Percentiles rank a stretch among this genome's conserved stretches.
These are phyloP conservation scores for Perkinsus chesapeaki DNA, from an alignment of 169 alveolate genomes.

Conservation along the genomic window DNA sequence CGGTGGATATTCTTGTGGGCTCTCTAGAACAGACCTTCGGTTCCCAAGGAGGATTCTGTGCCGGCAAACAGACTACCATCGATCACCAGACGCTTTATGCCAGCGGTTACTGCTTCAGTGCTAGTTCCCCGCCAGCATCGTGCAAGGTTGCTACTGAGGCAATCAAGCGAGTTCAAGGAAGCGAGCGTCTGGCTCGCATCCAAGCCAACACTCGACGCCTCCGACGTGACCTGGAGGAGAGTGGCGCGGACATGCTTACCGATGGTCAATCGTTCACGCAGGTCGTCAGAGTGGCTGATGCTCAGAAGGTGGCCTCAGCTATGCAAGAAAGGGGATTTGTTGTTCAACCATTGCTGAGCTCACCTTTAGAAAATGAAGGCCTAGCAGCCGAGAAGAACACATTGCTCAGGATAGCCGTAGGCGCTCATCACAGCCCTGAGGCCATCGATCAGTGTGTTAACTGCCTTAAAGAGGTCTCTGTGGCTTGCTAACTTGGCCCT, in stretches of 20 bases:
- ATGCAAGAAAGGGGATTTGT: background rate
- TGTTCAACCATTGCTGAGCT: background rate
- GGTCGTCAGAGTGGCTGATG: background rate
- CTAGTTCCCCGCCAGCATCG: slow-evolving; percentile 8
- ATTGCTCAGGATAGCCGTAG: background rate
- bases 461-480: background rate
- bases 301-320: background rate
- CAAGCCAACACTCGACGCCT: background rate
- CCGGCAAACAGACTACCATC: background rate
- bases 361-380: background rate
- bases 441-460: background rate
- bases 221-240: background rate
- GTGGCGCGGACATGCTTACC: background rate
- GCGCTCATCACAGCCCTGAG: background rate
- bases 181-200: background rate
- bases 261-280: background rate
- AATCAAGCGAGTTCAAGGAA: background rate
- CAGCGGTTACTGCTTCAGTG: slow-evolving; percentile 17
- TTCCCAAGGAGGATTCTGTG: slow-evolving; percentile 12
- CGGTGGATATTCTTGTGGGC: background rate
- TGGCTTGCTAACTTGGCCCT: background rate
- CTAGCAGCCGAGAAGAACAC: background rate
- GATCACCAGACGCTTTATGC: background rate
- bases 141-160: background rate
- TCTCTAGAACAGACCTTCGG: slow-evolving; percentile 4